These are phyloP conservation scores for Saksenaea oblongispora DNA, from an alignment of 371 early-diverging fungal genomes.

Conservation along the genomic window DNA sequence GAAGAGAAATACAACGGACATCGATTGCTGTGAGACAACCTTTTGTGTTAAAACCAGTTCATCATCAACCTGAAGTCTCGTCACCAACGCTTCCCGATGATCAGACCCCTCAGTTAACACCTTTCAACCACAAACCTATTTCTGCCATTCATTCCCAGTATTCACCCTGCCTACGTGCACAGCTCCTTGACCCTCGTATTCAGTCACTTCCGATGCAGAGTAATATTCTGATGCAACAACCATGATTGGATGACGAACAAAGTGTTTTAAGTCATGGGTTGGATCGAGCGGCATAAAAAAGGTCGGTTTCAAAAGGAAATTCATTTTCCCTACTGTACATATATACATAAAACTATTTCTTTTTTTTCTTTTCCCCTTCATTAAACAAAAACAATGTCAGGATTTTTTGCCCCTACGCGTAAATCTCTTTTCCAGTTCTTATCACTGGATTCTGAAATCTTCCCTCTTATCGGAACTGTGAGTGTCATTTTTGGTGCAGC, in stretches of 20 bases:
- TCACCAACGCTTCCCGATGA: no score
- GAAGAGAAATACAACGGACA: no score
- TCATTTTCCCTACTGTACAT: no score
- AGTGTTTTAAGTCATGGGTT: neutral
- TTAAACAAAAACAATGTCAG: slow-evolving; percentile 7
- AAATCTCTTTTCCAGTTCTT: slow-evolving; percentile 13
- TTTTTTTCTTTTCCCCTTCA: neutral
- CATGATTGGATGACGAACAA: neutral
- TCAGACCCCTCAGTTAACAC: neutral
- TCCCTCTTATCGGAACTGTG: slow-evolving; percentile 18
- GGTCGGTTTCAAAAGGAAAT: neutral
- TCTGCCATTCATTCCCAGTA: neutral
- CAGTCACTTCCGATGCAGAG: neutral
- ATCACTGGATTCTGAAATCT: slow-evolving; percentile 24
- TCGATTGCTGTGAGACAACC: neutral
- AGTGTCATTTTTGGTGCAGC: slow-evolving; percentile 1
- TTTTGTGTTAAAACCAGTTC: neutral
- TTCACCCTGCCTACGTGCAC: neutral
- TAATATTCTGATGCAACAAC: neutral
- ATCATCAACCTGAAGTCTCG: neutral
- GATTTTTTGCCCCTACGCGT: slow-evolving; percentile 14
- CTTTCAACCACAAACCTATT: neutral
- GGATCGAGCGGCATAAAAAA: neutral
- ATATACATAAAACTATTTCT: neutral
- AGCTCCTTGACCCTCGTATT: neutral